A percentile compares a stretch with the other conserved stretches of the same genome.
phyloP scores from a whole-genome alignment of 2,329 filamentous ascomycete species.

The Trichoderma brevicompactum region DNA sequence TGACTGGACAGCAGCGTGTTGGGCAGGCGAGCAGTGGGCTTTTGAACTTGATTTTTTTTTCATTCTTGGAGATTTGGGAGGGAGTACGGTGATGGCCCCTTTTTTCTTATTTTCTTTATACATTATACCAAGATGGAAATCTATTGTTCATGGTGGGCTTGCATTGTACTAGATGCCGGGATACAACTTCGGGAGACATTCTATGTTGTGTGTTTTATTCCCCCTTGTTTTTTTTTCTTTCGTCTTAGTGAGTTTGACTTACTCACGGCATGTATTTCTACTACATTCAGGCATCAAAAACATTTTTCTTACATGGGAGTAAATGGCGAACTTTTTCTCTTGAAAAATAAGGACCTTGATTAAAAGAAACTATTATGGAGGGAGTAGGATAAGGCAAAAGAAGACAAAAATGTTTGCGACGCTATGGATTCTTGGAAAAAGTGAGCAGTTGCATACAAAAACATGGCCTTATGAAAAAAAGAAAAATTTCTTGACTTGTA shows the following conservation, averaged over 20 bases:
- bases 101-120: background rate
- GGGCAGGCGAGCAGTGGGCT: background rate
- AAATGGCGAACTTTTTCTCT: background rate
- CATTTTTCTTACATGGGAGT: background rate
- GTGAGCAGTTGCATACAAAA: background rate
- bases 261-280: slow-evolving; percentile 25
- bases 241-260: slow-evolving; percentile 2
- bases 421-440: slow-evolving; percentile 7
- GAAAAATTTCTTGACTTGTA: background rate
- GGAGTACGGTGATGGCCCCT: background rate
- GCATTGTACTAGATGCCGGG: slow-evolving; percentile 17
- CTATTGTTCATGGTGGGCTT: slow-evolving; percentile 21
- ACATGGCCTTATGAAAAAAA: background rate
- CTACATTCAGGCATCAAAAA: slow-evolving; percentile 6
- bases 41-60: background rate
- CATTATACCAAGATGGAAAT: slow-evolving; percentile 27
- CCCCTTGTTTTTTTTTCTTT: background rate
- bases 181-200: slow-evolving; percentile 10
- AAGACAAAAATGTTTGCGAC: background rate
- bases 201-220: slow-evolving; percentile 1
- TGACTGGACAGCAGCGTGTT: background rate
- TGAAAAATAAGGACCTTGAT: background rate
- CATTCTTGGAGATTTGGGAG: slow-evolving; percentile 12
- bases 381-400: background rate
- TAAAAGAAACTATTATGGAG: background rate